Evolutionary conservation across 1,139 yeast species (phyloP).

Genomic region (Pichia terricola): DNA sequence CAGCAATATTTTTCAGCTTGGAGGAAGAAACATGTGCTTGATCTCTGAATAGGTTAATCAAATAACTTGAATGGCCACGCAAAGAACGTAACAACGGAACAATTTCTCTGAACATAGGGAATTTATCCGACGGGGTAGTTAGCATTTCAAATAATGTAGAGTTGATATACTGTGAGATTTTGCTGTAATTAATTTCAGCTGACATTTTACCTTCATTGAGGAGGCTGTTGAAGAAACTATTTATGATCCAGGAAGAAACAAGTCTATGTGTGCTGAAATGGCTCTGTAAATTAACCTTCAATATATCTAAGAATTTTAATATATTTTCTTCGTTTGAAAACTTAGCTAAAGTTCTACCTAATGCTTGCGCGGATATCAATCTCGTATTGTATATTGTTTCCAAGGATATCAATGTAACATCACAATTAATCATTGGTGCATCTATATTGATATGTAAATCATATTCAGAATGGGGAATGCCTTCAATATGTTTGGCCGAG

Average conservation of each 20-base stretch:
- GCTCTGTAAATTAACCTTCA: conserved; percentile 30
- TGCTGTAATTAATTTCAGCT: conserved; percentile 15
- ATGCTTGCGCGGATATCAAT: conserved; percentile 64
- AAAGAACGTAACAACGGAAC: conserved; percentile 81
- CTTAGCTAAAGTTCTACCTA: conserved; percentile 60
- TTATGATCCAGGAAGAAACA: conserved; percentile 57
- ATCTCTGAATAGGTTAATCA: conserved; percentile 68
- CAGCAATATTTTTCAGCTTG: conserved; percentile 76
- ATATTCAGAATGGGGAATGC: conserved; percentile 45
- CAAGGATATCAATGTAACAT: conserved; percentile 73
- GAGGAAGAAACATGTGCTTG: conserved; percentile 66
- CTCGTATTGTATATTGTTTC: conserved; percentile 71
- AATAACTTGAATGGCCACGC: conserved; percentile 78
- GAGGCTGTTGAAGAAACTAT: conserved; percentile 53
- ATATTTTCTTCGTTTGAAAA: conserved; percentile 29
- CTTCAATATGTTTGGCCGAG: conserved; percentile 9
- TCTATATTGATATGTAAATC: conserved; percentile 75
- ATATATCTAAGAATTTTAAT: conserved; percentile 10
- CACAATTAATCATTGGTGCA: conserved; percentile 87
- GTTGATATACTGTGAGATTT: conserved; percentile 6
- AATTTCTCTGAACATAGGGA: conserved; percentile 68
- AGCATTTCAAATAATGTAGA: conserved; percentile 7
- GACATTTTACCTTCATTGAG: conserved; percentile 14
- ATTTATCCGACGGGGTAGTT: conserved; percentile 23
- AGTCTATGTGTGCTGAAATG: conserved; percentile 77